Evolutionary conservation across 225 moss, liverwort and hornwort species (phyloP).

Genomic region (Pleurozium schreberi): DNA sequence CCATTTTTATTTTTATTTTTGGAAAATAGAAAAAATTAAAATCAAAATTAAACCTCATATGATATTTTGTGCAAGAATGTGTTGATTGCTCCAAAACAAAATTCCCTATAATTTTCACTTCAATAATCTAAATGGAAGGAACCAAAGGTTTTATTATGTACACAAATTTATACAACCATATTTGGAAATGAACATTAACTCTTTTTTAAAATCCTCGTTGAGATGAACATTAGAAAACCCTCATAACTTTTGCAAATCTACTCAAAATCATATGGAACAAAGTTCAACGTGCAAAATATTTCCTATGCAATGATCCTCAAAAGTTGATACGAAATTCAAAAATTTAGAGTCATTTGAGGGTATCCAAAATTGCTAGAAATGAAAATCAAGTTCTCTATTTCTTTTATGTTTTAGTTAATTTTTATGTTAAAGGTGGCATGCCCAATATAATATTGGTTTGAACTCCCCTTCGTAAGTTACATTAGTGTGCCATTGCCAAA

Average conservation of each 20-base stretch:
- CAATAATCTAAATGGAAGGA: background rate
- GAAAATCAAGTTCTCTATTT: too few relatives aligned
- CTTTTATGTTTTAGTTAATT: too few relatives aligned
- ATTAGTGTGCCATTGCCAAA: too few relatives aligned
- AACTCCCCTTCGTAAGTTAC: too few relatives aligned
- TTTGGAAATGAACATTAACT: too few relatives aligned
- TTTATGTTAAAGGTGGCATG: too few relatives aligned
- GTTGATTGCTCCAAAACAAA: background rate
- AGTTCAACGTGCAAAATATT: accelerated
- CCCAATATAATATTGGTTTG: too few relatives aligned
- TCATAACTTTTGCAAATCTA: background rate
- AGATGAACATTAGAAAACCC: too few relatives aligned
- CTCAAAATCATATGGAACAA: background rate
- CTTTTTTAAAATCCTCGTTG: too few relatives aligned
- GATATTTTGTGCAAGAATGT: background rate
- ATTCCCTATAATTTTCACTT: background rate
- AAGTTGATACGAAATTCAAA: background rate
- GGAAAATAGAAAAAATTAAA: background rate
- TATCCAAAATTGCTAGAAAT: too few relatives aligned
- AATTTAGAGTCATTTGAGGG: too few relatives aligned
- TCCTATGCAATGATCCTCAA: background rate
- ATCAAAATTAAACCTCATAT: background rate
- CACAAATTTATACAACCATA: background rate
- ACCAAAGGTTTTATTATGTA: background rate
- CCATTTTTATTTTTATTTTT: background rate